A percentile compares a stretch with the other conserved stretches of the same genome.
phyloP scores from a whole-genome alignment of 768 basidiomycete genomes.

The Leccinum uliginosum region DNA sequence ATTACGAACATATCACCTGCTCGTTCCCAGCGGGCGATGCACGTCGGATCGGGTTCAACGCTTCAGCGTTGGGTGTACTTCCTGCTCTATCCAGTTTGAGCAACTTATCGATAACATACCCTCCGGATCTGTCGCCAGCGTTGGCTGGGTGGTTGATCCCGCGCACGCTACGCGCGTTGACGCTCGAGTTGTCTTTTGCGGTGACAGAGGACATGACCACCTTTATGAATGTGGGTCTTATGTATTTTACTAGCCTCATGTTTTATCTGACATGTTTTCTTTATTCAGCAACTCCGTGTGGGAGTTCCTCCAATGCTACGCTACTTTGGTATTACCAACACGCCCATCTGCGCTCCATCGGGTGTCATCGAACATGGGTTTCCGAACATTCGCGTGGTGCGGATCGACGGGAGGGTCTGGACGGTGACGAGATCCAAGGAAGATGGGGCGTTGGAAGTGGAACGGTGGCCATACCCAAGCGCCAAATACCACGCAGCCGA shows the following conservation, averaged over 20 bases:
- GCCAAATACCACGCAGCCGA: conserved; percentile 49
- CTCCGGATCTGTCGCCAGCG: conserved; percentile 56
- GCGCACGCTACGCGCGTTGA: conserved; percentile 43
- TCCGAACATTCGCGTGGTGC: conserved; percentile 54
- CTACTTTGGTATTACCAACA: conserved; percentile 54
- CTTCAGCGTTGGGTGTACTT: conserved; percentile 67
- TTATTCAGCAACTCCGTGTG: conserved; percentile 51
- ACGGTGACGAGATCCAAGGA: conserved; percentile 36
- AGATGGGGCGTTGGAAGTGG: conserved; percentile 39
- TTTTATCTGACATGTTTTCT: background rate
- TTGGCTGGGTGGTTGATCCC: conserved; percentile 70
- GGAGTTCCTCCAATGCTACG: conserved; percentile 51
- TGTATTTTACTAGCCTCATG: background rate
- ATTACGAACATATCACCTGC: conserved; percentile 51
- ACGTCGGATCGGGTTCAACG: conserved; percentile 59
- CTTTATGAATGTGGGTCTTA: conserved; percentile 38
- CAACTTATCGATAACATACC: conserved; percentile 59
- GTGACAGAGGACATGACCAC: conserved; percentile 37
- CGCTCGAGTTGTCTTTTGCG: conserved; percentile 36
- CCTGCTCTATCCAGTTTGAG: conserved; percentile 50
- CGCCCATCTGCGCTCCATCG: conserved; percentile 36
- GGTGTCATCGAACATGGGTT: conserved; percentile 56
- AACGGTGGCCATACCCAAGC: conserved; percentile 54
- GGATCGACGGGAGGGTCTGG: conserved; percentile 52
- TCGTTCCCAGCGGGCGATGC: conserved; percentile 42